Conservation (phyloP, 129 eudicot species). For the Gnaphalium uliginosum region DNA sequence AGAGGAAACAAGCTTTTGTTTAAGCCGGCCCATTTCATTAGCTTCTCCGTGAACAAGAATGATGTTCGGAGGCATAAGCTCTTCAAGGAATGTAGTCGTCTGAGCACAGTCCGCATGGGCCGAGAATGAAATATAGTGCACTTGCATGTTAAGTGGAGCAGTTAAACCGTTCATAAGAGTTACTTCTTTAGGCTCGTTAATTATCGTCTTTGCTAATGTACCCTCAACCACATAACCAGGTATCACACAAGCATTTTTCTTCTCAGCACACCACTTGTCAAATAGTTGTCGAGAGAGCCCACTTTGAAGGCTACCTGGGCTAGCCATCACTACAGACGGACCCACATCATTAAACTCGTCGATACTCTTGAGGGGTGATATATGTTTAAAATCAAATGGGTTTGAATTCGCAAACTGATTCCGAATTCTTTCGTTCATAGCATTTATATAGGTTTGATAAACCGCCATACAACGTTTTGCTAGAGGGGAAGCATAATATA, state of each 20-base stretch:
- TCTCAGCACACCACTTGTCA: slow-evolving; percentile 91
- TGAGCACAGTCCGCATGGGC: slow-evolving; percentile 96
- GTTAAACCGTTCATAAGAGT: slow-evolving; percentile 81
- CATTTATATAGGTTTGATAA: slow-evolving; percentile 90
- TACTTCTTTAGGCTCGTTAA: slow-evolving; percentile 91
- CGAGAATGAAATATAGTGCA: slow-evolving; percentile 91
- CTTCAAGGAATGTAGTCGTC: slow-evolving; percentile 87
- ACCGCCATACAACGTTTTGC: slow-evolving; percentile 97
- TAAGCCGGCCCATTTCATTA: slow-evolving; percentile 92
- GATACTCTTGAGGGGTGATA: slow-evolving; percentile 78
- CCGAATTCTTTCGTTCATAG: slow-evolving; percentile 93
- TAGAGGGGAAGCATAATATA: slow-evolving; percentile 95
- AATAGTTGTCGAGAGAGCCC: slow-evolving; percentile 92
- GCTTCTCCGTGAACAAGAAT: slow-evolving; percentile 96
- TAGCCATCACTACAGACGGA: slow-evolving; percentile 96
- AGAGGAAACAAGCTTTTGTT: slow-evolving; percentile 65
- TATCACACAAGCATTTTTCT: slow-evolving; percentile 82
- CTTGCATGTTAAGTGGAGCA: slow-evolving; percentile 91
- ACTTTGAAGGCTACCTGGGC: slow-evolving; percentile 91
- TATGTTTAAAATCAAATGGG: slow-evolving; percentile 90
- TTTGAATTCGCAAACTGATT: slow-evolving; percentile 75
- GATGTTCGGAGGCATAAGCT: slow-evolving; percentile 95
- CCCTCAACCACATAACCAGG: slow-evolving; percentile 97
- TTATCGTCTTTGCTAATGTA: slow-evolving; percentile 76
- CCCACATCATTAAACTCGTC: slow-evolving; percentile 83